Evolutionary conservation across 2,329 filamentous ascomycete genomes (phyloP), one percentile per base, ranked within the genome.

Genomic region (Colletotrichum orchidophilum): DNA sequence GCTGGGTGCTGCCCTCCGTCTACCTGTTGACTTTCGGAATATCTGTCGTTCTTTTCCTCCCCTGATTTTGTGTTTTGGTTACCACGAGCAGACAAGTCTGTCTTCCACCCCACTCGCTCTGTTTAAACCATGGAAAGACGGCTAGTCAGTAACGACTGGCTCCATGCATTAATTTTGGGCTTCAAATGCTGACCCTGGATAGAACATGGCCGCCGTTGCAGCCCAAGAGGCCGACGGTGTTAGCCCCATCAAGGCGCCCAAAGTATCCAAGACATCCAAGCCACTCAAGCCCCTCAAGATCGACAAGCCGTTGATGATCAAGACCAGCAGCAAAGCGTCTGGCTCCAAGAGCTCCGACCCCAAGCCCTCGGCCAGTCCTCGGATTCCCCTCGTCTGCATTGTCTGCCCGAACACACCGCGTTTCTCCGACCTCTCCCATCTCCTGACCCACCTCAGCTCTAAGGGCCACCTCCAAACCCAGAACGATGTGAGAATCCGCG

Each of bases 381-480:
- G 79, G 58, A 91, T 95, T 70, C 90, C 93, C 67, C 89, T 98
- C 59, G 83, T 90, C 75, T 98, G 96, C 88, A 91, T 87, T 77
- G 92, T 97, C 75, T 98, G 96, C 80, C 92, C 93, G 42, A 94
- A 92, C 75, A 88, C 88, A 72, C 94, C 94, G 49, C 88, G 83
- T 33, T 98, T 98, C 83, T 97, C 94, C 66, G 96, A 98, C 81
- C 87, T 95, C 54, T 97, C 95, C 39, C 96, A 98, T 81, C 86
- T 98, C 46, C 89, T 98, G 78, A 98, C 96, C 13, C 96, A 98
- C 79, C 90, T 98, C 73, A 91, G 93, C 71, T 98, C 95, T 74
- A 98, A 98, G 80, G 93, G 93, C n/a, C 96, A 98, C 80, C 85
- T 98, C 39, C 91, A 94, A 71, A 89, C 94, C 78, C 91, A 94